Conservation (phyloP, 768 basidiomycete genomes). For the Astraeus odoratus region DNA sequence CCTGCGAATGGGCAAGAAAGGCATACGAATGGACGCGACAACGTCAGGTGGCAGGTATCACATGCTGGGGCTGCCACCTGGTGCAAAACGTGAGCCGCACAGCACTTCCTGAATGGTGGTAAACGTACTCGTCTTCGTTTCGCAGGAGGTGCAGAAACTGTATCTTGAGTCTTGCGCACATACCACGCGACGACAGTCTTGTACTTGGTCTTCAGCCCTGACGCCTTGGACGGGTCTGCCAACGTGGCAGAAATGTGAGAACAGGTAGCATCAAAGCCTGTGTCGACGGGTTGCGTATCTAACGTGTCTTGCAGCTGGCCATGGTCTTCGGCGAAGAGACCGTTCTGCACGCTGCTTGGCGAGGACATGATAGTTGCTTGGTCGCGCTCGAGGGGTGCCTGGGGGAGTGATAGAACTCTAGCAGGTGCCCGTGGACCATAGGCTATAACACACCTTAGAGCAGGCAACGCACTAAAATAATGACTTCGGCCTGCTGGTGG, state of each 20-base stretch:
- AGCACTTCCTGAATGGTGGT: neutral
- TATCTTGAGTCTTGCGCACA: conserved; percentile 38
- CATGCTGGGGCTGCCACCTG: conserved; percentile 59
- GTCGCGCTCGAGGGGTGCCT: no score
- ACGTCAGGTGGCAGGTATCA: conserved; percentile 45
- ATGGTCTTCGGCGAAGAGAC: neutral
- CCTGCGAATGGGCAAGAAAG: conserved; percentile 64
- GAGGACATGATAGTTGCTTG: neutral
- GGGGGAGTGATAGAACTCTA: no score
- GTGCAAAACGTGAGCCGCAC: neutral
- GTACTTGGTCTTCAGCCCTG: conserved; percentile 41
- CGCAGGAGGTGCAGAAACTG: conserved; percentile 31
- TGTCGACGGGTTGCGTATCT: neutral
- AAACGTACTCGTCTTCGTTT: conserved; percentile 61
- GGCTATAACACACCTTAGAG: no score
- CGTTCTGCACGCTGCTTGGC: neutral
- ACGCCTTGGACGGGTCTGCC: conserved; percentile 24
- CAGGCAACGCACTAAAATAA: no score
- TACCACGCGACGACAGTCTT: conserved; percentile 51
- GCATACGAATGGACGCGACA: conserved; percentile 66
- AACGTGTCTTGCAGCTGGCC: neutral
- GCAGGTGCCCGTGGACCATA: neutral
- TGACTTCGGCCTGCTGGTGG: no score
- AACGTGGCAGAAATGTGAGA: conserved; percentile 37
- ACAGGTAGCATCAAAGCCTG: conserved; percentile 14